Evolutionary conservation across 2,329 filamentous ascomycete genomes (phyloP), one percentile per base, ranked within the genome.

Genomic region (Hymenoscyphus fructigenus): DNA sequence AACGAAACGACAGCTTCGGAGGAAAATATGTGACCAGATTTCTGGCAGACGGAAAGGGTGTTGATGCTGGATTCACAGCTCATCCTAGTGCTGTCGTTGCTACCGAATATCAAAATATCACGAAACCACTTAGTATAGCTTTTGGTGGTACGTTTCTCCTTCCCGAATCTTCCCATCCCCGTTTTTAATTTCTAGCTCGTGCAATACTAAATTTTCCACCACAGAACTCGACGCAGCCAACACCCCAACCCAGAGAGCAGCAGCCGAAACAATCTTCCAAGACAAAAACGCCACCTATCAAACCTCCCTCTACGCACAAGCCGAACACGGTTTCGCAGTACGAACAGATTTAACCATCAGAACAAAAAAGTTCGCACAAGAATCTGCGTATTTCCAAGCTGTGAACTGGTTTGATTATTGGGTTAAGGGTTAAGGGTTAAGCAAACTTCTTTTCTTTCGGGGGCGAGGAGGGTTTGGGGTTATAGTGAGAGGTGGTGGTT

Each of bases 341-440:
- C 83, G 91, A 41, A 85, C 81, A 3, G 87, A 94, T 71, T 63
- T 83, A 32, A 78, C 78, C 2, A 78, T 82, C 64, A 78, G 79
- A 23, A 69, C 73, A 63, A 78, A 85, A 73, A 86, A 83, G 77
- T 93, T 87, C 75, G 90, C 88, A 36, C 93, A 93, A 82, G 90
- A 94, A 79, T 84, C 88, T 75, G 91, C 91, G 0, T 93, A 93
- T 76, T 78, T 84, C 69, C 91, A 94, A 81, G 90, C 91, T 29
- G 83, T 92, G 61, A 78, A 82, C 65, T 95, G 90, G 90, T 93
- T 94, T 73, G 66, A 70, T 64, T 59, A 58, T 47, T 69, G 68
- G 68, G 15, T 67, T 32, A 47, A 60, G 41, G 50, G 14, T 44
- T n/a, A 6, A 44, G 36, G 44, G 44, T 20, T 50, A 23, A 23